A percentile compares a stretch with the other conserved stretches of the same genome.
These are phyloP conservation scores for Solanum hybrid DNA, from an alignment of 305 asterid species.

Conservation along the genomic window DNA sequence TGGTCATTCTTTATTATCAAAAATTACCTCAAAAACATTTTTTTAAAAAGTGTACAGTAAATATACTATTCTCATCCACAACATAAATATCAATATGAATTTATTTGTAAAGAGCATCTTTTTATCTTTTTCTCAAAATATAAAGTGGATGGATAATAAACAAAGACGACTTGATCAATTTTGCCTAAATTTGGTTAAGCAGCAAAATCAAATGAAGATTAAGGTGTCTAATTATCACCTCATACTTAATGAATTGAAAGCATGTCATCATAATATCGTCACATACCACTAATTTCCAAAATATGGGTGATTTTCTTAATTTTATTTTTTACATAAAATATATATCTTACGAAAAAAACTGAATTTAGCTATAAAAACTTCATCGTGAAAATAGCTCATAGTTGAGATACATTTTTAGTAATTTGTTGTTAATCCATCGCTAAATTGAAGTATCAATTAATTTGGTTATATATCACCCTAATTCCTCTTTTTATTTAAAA, in stretches of 20 bases:
- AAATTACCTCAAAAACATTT: background rate
- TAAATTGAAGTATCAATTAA: background rate
- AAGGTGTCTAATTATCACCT: slow-evolving; percentile 8
- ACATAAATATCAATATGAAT: background rate
- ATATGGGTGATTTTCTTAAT: background rate
- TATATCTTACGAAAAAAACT: background rate
- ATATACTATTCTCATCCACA: background rate
- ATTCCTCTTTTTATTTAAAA: background rate
- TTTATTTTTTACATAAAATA: background rate
- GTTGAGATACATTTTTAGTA: background rate
- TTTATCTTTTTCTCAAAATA: background rate
- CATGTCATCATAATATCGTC: background rate
- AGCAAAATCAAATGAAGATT: slow-evolving; percentile 22
- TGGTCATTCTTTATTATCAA: background rate
- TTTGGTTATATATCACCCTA: background rate
- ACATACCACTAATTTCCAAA: background rate
- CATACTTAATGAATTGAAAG: background rate
- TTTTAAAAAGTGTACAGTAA: background rate
- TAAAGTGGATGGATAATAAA: slow-evolving; percentile 6
- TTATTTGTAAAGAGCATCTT: slow-evolving; percentile 13
- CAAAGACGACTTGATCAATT: slow-evolving; percentile 17
- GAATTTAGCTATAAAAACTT: background rate
- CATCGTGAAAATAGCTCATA: background rate
- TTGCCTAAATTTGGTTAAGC: slow-evolving; percentile 30
- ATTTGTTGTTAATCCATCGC: background rate